phyloP scores from a whole-genome alignment of 768 basidiomycete genomes.

The Trametes meyenii region DNA sequence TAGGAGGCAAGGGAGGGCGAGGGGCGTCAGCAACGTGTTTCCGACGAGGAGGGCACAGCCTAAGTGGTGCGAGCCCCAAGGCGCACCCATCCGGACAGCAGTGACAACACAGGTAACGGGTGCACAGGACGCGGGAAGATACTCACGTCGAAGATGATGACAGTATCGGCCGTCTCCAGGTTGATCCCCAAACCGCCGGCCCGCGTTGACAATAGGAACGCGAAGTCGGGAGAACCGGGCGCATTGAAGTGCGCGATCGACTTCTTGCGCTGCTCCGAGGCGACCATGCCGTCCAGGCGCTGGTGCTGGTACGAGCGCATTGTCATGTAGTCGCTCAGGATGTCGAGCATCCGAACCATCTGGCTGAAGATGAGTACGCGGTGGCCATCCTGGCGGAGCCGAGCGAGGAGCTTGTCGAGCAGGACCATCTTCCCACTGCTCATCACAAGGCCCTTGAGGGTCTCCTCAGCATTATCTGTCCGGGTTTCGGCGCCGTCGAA shows the following conservation, averaged over 20 bases:
- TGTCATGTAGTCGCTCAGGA: constrained; percentile 95
- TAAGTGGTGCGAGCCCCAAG: constrained; percentile 13
- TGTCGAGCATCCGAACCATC: constrained; percentile 99
- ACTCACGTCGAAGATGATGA: constrained; percentile 97
- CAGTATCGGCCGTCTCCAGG: constrained; percentile 97
- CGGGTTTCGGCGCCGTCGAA: constrained; percentile 91
- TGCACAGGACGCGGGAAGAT: neutral
- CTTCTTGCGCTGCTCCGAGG: constrained; percentile 91
- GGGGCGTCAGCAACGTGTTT: constrained; percentile 30
- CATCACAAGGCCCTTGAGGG: constrained; percentile 95
- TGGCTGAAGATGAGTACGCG: constrained; percentile 99
- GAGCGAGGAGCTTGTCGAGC: constrained; percentile 92
- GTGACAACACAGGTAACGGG: constrained; percentile 12
- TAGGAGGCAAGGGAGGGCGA: neutral
- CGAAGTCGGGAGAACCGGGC: constrained; percentile 91
- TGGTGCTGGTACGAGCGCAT: constrained; percentile 91
- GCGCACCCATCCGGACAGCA: constrained; percentile 15
- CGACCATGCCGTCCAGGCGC: constrained; percentile 93
- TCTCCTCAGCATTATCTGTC: constrained; percentile 71
- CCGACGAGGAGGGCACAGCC: constrained; percentile 18
- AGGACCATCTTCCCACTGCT: constrained; percentile 98
- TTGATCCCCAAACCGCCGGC: constrained; percentile 99
- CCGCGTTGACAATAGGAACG: constrained; percentile 93
- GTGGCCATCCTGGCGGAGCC: constrained; percentile 89
- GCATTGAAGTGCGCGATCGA: constrained; percentile 98